Evolutionary conservation across 2,329 filamentous ascomycete genomes (phyloP), one percentile per base, ranked within the genome.

Genomic region (Gnomoniopsis sp.): DNA sequence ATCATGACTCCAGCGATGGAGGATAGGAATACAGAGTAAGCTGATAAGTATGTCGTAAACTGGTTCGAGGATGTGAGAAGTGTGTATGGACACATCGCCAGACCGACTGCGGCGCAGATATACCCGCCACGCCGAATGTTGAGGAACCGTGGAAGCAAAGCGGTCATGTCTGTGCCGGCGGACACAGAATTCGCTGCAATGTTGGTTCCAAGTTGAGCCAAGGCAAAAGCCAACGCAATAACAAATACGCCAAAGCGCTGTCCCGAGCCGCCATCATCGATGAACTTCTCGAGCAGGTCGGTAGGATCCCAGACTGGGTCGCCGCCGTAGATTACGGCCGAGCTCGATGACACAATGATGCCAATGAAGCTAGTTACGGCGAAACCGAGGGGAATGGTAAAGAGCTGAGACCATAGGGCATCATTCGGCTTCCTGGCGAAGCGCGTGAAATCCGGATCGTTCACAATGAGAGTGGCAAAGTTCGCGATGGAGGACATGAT

Each of bases 1-100:
- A 92, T 79, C 76, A 96, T 95, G 63, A 96, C 91, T n/a, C 93
- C 93, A 0, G 91, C 92, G 63, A 97, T 96, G 47, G 89, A 91
- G 60, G 89, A 93, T n/a, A 97, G 82, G 75, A 97, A 97, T 58
- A 97, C 91, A 3, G 89, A 92, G 77, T 96, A 96, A 1, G 93
- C 89, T 1, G 90, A 95, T 1, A 97, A 85, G 70, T 96, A 96
- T 3, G 90, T 96, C 0, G 90, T 95, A 77, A 96, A 96, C 73
- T 88, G 87, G 77, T 93, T 96, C 48, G 85, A 84, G 48, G 79
- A 78, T 2, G 82, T 86, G 10, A 96, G 83, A 0, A 96, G 82
- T 61, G 90, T 89, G 84, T 88, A 93, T 0, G 93, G 93, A 70
- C 90, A 95, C 84, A 96, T 96, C 62, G 86, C 88, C 14, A 96